Percentiles rank a stretch among this genome's conserved stretches.
phyloP scores from a whole-genome alignment of 2,329 filamentous ascomycete species.

The Cadophora malorum region DNA sequence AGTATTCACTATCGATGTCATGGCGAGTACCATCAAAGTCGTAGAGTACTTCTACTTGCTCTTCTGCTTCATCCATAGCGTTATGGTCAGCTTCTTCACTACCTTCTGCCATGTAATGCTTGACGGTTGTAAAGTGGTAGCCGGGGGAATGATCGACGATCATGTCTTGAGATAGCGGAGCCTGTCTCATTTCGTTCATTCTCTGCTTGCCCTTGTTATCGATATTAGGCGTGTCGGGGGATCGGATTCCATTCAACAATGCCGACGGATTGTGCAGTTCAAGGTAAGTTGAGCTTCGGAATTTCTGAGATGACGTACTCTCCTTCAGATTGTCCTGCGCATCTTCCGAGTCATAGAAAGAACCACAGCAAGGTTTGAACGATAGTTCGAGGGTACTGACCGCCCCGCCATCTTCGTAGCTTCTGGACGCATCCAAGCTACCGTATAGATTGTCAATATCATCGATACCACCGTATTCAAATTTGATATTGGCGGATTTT shows the following conservation, averaged over 20 bases:
- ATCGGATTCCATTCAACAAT: no score
- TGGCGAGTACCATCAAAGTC: background rate
- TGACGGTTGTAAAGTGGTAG: slow-evolving; percentile 8
- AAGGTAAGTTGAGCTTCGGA: background rate
- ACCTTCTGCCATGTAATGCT: slow-evolving; percentile 1
- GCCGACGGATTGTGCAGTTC: no score
- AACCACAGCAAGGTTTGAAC: background rate
- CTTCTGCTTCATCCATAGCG: no score
- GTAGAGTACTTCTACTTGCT: background rate
- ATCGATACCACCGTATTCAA: background rate
- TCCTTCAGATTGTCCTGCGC: background rate
- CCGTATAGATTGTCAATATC: background rate
- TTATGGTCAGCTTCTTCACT: background rate
- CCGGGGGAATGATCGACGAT: background rate
- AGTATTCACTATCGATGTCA: background rate
- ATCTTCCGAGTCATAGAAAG: background rate
- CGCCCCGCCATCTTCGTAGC: no score
- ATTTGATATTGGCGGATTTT: background rate
- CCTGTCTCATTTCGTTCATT: background rate
- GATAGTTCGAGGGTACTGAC: background rate
- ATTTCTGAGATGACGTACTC: background rate
- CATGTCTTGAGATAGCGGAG: background rate
- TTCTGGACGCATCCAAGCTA: background rate
- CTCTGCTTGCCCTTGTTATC: background rate
- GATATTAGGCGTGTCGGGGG: no score